phyloP scores from a whole-genome alignment of 2,329 filamentous ascomycete species.

The Beauveria pseudobassiana region DNA sequence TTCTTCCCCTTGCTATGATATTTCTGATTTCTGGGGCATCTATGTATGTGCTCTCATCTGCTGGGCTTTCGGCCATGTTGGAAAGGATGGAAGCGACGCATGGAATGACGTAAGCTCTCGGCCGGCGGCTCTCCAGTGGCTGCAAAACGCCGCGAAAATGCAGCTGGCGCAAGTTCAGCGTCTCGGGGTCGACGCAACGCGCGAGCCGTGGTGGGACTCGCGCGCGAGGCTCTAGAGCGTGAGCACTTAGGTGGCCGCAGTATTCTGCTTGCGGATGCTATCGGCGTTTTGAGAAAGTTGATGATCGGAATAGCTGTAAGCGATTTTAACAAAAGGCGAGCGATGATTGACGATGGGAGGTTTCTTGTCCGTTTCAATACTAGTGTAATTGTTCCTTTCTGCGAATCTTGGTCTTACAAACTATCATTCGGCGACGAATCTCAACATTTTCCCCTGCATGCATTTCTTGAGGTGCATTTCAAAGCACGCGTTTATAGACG shows the following conservation, averaged over 20 bases:
- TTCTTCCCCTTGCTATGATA: conserved; percentile 23
- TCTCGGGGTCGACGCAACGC: conserved; percentile 35
- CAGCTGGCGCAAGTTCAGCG: conserved; percentile 31
- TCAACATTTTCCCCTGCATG: not conserved
- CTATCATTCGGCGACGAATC: not conserved
- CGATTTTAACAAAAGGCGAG: conserved; percentile 28
- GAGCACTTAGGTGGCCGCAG: conserved; percentile 43
- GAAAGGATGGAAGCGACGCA: conserved; percentile 14
- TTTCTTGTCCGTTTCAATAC: not conserved
- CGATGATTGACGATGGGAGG: not conserved
- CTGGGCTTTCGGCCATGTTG: conserved; percentile 45
- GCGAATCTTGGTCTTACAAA: not conserved
- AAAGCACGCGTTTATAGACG: conserved; percentile 5
- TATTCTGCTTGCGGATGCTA: conserved; percentile 45
- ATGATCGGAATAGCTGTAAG: conserved; percentile 34
- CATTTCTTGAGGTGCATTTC: not conserved
- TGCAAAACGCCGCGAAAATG: conserved; percentile 33
- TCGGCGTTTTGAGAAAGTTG: conserved; percentile 43
- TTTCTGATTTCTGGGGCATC: conserved; percentile 47
- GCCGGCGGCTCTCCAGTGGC: conserved; percentile 28
- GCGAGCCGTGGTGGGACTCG: conserved; percentile 39
- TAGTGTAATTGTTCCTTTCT: not conserved
- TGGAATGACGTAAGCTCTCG: conserved; percentile 17
- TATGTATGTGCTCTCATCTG: conserved; percentile 52
- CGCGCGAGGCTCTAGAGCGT: conserved; percentile 36